phyloP scores from a whole-genome alignment of 2,329 filamentous ascomycete genomes.

The Pseudogymnoascus sp. region DNA sequence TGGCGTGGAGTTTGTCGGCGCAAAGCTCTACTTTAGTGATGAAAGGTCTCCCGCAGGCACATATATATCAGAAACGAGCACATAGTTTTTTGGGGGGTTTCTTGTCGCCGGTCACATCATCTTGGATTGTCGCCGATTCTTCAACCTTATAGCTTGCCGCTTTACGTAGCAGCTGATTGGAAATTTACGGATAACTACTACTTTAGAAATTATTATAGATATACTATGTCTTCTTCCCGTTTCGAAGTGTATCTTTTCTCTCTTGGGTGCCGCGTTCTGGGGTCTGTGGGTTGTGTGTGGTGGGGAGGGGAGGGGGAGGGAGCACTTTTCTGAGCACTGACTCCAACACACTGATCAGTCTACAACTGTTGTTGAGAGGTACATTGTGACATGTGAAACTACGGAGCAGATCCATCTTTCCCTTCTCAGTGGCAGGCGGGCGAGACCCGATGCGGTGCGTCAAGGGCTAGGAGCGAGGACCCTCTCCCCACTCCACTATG shows the following conservation, averaged over 20 bases:
- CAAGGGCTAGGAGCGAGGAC: not conserved
- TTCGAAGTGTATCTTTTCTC: not conserved
- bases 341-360: constrained; percentile 1
- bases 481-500: not conserved
- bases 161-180: not conserved
- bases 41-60: not conserved
- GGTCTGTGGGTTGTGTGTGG: not conserved
- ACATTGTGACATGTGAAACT: constrained; percentile 1
- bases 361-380: not conserved
- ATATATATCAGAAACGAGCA: constrained; percentile 8
- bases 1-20: constrained; percentile 5
- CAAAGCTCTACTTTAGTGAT: not conserved
- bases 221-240: not conserved
- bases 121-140: not conserved
- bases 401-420: not conserved
- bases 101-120: not conserved
- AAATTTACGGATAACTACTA: constrained; percentile 3
- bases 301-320: not conserved
- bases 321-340: not conserved
- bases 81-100: not conserved
- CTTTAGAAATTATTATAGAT: constrained; percentile 4
- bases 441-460: not conserved
- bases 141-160: not conserved
- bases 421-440: not conserved
- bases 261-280: not conserved